These are phyloP conservation scores for Populus nigra DNA, from an alignment of 345 rosid genomes.

Conservation along the genomic window DNA sequence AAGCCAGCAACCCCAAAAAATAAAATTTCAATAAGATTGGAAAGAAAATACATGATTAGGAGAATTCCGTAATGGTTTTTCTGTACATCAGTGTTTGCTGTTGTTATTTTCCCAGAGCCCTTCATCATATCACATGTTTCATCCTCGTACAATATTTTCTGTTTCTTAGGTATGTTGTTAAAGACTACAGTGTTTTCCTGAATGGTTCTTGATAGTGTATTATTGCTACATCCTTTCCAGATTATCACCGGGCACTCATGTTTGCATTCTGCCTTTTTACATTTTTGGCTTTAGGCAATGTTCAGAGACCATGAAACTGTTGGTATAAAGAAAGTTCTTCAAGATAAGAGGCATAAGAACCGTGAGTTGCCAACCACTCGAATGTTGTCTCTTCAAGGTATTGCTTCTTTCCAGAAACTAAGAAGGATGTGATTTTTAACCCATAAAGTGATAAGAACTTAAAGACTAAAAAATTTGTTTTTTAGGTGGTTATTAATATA, in stretches of 20 bases:
- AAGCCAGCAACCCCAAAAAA: too few species aligned
- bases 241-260: neutral
- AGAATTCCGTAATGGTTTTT: neutral
- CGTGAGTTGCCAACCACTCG: slow-evolving; percentile 90
- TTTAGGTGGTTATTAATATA: too few species aligned
- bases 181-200: neutral
- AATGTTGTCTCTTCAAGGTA: slow-evolving; percentile 84
- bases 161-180: slow-evolving; percentile 69
- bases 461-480: too few species aligned
- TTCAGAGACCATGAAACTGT: slow-evolving; percentile 91
- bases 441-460: too few species aligned
- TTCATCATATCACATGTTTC: neutral
- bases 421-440: slow-evolving; percentile 42
- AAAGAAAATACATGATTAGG: too few species aligned
- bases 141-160: slow-evolving; percentile 11
- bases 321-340: slow-evolving; percentile 93
- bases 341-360: slow-evolving; percentile 94
- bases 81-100: neutral
- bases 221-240: neutral
- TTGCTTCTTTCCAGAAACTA: slow-evolving; percentile 95
- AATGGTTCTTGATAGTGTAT: neutral
- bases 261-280: neutral
- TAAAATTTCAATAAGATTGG: too few species aligned
- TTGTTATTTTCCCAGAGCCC: neutral
- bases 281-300: slow-evolving; percentile 58